Evolutionary conservation across 2,329 filamentous ascomycete species (phyloP), one percentile per base, ranked within the genome.

Genomic region (Cytospora mali): DNA sequence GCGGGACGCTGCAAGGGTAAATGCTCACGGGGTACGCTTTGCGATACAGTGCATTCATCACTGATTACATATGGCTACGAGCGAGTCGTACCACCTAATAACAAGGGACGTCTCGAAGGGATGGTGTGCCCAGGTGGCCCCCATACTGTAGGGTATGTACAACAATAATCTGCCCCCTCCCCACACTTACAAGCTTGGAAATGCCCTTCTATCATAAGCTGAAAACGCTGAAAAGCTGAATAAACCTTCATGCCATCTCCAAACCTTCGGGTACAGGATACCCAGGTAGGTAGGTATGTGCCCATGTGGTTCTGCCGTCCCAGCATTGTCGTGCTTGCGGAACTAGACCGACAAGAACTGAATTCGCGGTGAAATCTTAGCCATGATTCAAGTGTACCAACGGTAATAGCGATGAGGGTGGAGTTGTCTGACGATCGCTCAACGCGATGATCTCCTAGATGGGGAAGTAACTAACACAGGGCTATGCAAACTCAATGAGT

Each of bases 291-390:
- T 4, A 14, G 14, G 35, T 39, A 18, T 16, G 35, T 6, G 16
- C 35, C 18, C 13, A 14, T 35, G 7, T 16, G 2, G n/a, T 33
- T 10, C 7, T 42, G n/a, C 21, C 39, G 39, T 42, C 39, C 42
- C 16, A 23, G 18, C 35, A n/a, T 46, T 23, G n/a, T 46, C n/a
- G 21, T 46, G n/a, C 42, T 11, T 23, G 42, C 42, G 42, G 42
- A 46, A 46, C 42, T 46, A 46, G 42, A 46, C 42, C 42, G 42
- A 46, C 42, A 46, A 23, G 42, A 46, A 46, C n/a, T 11, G n/a
- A 21, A n/a, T 13, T 10, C 42, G 42, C 21, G 42, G 42, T 46
- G 42, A 4, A 46, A 46, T 21, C n/a, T 46, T 46, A 23, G 42
- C n/a, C 42, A 46, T 23, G 42, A 46, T 46, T 46, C n/a, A n/a